Evolutionary conservation across 495 filamentous ascomycete genomes (phyloP).

Genomic region (Cenococcum geophilum): DNA sequence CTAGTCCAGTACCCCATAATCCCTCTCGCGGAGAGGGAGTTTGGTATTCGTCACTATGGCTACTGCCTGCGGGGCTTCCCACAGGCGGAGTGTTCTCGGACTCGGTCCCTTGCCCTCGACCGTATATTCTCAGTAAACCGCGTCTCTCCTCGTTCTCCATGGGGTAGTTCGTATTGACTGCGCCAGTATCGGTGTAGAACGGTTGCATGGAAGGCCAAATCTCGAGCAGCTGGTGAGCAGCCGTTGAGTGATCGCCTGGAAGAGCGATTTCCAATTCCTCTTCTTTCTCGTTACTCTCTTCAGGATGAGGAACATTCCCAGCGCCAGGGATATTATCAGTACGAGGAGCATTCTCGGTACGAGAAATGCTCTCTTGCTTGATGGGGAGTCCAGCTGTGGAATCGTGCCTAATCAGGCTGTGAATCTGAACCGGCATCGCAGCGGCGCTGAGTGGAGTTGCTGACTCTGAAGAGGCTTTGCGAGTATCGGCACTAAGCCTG

Average conservation of each 20-base stretch:
- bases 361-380: neutral
- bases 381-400: neutral
- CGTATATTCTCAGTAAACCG: slow-evolving; percentile 26
- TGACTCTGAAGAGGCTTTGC: slow-evolving; percentile 1
- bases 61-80: slow-evolving; percentile 20
- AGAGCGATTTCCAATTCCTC: slow-evolving; percentile 56
- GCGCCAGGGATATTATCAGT: too few relatives aligned
- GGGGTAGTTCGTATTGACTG: slow-evolving; percentile 54
- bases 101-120: slow-evolving; percentile 24
- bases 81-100: slow-evolving; percentile 12
- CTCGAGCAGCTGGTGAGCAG: slow-evolving; percentile 60
- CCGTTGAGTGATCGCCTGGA: slow-evolving; percentile 71
- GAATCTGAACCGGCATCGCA: neutral
- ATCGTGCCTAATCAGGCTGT: neutral
- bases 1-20: slow-evolving; percentile 19
- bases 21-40: slow-evolving; percentile 16
- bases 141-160: slow-evolving; percentile 63
- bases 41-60: slow-evolving; percentile 10
- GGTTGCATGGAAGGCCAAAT: slow-evolving; percentile 20
- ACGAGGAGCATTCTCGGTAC: too few relatives aligned
- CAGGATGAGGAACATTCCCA: neutral
- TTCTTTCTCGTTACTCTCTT: slow-evolving; percentile 23
- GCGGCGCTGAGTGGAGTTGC: neutral
- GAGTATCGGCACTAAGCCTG: neutral
- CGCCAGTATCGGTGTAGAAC: slow-evolving; percentile 8